Evolutionary conservation across 2,329 filamentous ascomycete species (phyloP).

Genomic region (Colletotrichum caudatum): DNA sequence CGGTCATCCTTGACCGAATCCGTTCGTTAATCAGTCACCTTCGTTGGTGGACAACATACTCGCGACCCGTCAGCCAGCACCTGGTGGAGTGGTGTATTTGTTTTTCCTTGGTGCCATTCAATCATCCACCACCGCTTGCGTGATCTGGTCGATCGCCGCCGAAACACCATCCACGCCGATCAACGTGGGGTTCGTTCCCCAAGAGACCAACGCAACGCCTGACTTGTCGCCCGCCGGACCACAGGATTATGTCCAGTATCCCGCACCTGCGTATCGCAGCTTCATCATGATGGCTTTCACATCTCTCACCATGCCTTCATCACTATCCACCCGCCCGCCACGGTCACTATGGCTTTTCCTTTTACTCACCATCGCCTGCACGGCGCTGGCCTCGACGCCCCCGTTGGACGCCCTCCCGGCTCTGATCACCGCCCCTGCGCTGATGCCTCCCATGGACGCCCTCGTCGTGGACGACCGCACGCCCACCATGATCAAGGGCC

Average conservation of each 20-base stretch:
- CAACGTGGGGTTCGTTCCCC: constrained; percentile 35
- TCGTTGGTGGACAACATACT: constrained; percentile 5
- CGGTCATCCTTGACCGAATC: constrained; percentile 16
- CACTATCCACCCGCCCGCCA: constrained; percentile 39
- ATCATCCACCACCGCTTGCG: constrained; percentile 36
- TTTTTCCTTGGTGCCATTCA: constrained; percentile 36
- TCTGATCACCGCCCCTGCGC: constrained; percentile 34
- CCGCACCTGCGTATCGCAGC: constrained; percentile 43
- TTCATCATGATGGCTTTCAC: constrained; percentile 46
- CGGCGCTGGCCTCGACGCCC: constrained; percentile 24
- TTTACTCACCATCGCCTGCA: constrained; percentile 45
- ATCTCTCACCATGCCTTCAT: constrained; percentile 31
- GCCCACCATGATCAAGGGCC: constrained; percentile 41
- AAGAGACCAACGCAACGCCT: constrained; percentile 7
- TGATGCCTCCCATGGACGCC: constrained; percentile 19
- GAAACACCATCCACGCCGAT: constrained; percentile 36
- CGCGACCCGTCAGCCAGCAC: background rate
- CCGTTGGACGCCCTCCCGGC: constrained; percentile 17
- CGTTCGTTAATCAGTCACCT: constrained; percentile 32
- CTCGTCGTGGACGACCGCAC: constrained; percentile 41
- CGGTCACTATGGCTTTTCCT: constrained; percentile 48
- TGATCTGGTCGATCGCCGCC: constrained; percentile 37
- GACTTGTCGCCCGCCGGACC: constrained; percentile 27
- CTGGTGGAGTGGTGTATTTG: constrained; percentile 29
- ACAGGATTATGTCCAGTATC: constrained; percentile 45